Percentiles rank a stretch among this genome's conserved stretches.
These are phyloP conservation scores for Globisporangium ultimum DNA, from an alignment of 352 stramenopile genomes.

Conservation along the genomic window DNA sequence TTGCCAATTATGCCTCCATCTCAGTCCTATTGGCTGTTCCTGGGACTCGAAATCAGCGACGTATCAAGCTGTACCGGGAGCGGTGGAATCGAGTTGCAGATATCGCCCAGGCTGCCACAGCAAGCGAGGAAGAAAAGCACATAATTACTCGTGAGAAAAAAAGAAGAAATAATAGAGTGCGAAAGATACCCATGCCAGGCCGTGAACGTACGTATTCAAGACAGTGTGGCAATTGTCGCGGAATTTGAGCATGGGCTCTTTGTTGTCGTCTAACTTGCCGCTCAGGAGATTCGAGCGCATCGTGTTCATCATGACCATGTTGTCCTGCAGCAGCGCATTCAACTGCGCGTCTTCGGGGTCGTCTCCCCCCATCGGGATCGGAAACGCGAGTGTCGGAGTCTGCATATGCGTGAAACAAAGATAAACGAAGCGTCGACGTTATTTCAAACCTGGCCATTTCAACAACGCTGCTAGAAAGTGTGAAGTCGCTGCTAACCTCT, in stretches of 20 bases:
- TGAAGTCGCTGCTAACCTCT: slow-evolving; percentile 8
- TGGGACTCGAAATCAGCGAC: slow-evolving; percentile 45
- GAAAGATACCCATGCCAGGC: background rate
- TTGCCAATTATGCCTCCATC: slow-evolving; percentile 9
- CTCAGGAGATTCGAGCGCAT: slow-evolving; percentile 71
- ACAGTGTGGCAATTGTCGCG: slow-evolving; percentile 62
- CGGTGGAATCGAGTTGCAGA: slow-evolving; percentile 63
- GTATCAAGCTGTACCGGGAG: slow-evolving; percentile 65
- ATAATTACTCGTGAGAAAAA: background rate
- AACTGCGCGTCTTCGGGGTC: slow-evolving; percentile 49
- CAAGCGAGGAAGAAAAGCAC: background rate
- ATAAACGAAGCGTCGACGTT: background rate
- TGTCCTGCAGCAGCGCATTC: slow-evolving; percentile 59
- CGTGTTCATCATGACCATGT: slow-evolving; percentile 52
- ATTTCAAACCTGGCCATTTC: slow-evolving; percentile 1
- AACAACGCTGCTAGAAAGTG: background rate
- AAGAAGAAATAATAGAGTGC: background rate
- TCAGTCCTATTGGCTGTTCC: slow-evolving; percentile 11
- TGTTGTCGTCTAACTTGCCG: slow-evolving; percentile 51
- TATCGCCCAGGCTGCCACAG: slow-evolving; percentile 36
- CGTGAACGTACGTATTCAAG: slow-evolving; percentile 46
- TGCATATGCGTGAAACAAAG: background rate
- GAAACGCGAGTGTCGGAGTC: background rate
- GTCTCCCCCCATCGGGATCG: background rate
- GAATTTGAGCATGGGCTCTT: slow-evolving; percentile 59